phyloP scores from a whole-genome alignment of 345 rosid species.

The Triadica sebifera region DNA sequence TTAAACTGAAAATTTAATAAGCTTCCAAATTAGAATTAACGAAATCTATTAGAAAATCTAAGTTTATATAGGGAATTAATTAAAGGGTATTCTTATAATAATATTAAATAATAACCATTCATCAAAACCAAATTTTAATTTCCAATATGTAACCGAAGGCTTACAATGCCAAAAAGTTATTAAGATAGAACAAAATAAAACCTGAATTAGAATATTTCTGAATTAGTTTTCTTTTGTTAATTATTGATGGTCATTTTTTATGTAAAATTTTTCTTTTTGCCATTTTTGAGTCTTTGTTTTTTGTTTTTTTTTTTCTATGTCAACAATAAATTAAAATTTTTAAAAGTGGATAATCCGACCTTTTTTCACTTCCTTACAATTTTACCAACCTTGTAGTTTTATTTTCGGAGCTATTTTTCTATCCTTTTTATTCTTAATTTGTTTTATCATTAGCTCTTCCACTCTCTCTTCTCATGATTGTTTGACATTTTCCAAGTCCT shows the following conservation, averaged over 20 bases:
- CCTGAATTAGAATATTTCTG: conserved; percentile 1
- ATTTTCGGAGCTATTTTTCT: not conserved
- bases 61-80: too few species aligned
- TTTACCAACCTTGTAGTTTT: not conserved
- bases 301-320: not conserved
- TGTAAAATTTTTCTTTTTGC: not conserved
- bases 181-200: not conserved
- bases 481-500: not conserved
- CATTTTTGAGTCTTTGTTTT: not conserved
- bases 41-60: not conserved
- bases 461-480: not conserved
- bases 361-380: conserved; percentile 24
- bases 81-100: too few species aligned
- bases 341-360: not conserved
- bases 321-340: not conserved
- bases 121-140: not conserved
- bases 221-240: not conserved
- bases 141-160: not conserved
- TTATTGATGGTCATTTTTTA: not conserved
- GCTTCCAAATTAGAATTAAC: not conserved
- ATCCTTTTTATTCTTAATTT: too few species aligned
- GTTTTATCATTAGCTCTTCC: too few species aligned
- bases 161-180: not conserved
- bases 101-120: too few species aligned
- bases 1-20: not conserved